phyloP scores from a whole-genome alignment of 2,329 filamentous ascomycete species.

The Beauveria pseudobassiana region DNA sequence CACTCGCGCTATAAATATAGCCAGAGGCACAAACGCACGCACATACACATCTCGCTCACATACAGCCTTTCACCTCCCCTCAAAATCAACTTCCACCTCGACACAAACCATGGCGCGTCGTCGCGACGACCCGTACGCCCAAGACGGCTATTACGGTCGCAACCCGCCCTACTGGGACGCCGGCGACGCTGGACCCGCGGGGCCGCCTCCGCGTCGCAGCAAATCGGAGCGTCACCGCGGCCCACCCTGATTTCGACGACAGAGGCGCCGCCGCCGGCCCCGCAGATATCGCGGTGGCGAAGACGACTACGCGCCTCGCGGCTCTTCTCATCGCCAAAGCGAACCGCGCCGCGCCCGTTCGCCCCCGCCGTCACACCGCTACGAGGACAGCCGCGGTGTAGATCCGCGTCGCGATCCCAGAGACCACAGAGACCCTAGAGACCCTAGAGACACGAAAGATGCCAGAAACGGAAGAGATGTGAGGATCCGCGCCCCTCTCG shows the following conservation, averaged over 20 bases:
- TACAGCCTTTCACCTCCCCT: neutral
- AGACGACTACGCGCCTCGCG: neutral
- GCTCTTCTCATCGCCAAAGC: neutral
- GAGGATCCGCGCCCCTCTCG: constrained; percentile 1
- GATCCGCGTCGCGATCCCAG: constrained; percentile 5
- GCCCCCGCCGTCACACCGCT: neutral
- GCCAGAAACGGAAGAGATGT: neutral
- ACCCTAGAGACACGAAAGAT: neutral
- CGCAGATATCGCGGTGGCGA: neutral
- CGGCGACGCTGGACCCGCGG: neutral
- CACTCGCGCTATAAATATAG: neutral
- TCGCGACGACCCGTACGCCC: constrained; percentile 17
- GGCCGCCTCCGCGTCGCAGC: constrained; percentile 16
- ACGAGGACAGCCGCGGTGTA: neutral
- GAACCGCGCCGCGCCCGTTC: neutral
- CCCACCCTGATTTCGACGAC: constrained; percentile 13
- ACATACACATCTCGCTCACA: neutral
- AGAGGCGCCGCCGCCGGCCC: neutral
- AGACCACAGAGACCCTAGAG: neutral
- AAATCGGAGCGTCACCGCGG: constrained; percentile 18
- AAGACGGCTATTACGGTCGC: constrained; percentile 18
- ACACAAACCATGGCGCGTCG: constrained; percentile 18
- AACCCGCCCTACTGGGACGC: constrained; percentile 12
- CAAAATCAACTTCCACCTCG: neutral
- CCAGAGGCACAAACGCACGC: neutral